These are phyloP conservation scores for Vitis rupestris DNA, from an alignment of 164 flowering plant species.

Conservation along the genomic window DNA sequence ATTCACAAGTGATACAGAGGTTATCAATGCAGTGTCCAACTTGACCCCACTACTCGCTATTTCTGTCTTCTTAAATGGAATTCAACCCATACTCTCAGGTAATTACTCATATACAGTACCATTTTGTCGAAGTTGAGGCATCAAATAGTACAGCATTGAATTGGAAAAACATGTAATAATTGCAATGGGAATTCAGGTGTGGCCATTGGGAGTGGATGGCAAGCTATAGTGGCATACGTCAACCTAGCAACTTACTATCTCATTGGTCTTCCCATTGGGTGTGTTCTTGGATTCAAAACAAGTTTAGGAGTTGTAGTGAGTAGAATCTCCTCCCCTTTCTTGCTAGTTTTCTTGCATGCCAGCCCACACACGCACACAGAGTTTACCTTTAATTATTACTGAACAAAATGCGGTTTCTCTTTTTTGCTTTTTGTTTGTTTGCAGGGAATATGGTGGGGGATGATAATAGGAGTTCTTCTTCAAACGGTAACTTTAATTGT, in stretches of 20 bases:
- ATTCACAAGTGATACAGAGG: conserved; percentile 47
- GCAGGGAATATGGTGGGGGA: conserved; percentile 87
- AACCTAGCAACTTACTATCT: conserved; percentile 63
- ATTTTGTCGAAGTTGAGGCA: too few relatives aligned
- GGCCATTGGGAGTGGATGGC: conserved; percentile 90
- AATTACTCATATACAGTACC: background rate
- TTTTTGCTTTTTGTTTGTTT: background rate
- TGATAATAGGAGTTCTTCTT: conserved; percentile 59
- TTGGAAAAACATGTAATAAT: too few relatives aligned
- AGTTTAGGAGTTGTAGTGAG: conserved; percentile 62
- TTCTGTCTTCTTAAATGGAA: conserved; percentile 66
- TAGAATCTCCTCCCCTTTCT: background rate
- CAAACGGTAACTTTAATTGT: conserved; percentile 60
- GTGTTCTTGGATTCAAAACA: conserved; percentile 75
- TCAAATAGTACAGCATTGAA: too few relatives aligned
- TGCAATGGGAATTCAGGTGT: conserved; percentile 38
- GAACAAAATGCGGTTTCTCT: too few relatives aligned
- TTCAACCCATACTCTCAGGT: conserved; percentile 82
- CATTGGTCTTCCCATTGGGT: conserved; percentile 76
- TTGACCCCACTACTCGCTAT: conserved; percentile 62
- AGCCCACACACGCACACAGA: too few relatives aligned
- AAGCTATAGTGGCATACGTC: conserved; percentile 76
- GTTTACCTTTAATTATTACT: too few relatives aligned
- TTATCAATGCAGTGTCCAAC: conserved; percentile 46
- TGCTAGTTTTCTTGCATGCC: too few relatives aligned